Base-by-base conservation (phyloP, 768 basidiomycete genomes). In the Amanita inopinata region DNA sequence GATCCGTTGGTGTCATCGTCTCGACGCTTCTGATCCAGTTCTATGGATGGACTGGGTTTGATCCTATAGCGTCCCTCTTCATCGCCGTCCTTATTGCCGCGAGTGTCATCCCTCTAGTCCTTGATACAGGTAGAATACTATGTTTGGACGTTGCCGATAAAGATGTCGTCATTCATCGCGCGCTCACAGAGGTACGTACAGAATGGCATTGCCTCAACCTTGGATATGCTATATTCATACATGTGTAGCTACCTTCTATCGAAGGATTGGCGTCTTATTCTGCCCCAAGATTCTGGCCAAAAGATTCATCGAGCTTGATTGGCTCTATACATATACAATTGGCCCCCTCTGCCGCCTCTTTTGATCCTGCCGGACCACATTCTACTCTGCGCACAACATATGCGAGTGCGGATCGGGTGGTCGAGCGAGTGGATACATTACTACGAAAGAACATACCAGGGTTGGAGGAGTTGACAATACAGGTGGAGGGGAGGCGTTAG, bases 11-110 rank as follows among this genome's bases (percentile, higher is more conserved):
- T 12, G 96, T 99, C 12, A 99, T 99, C 56, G 75, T 97, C 40
- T 98, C 96, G 18, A 99, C 96, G 2, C 66, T 98, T 12, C 74
- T 98, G 42, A 98, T 99, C 48, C 83, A 93, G 57, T 81, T 80
- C 48, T 98, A 96, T 52, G 94, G 96, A 17, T 98, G 93, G 92
- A 97, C 94, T 9, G 92, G 92, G 14, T 99, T 97, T 58, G 96
- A 99, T 61, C 96, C 96, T 1, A 91, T 99, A 46, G 96, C 96
- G 0, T 93, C 90, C 6, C 66, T 99, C 20, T 94, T 99, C 61
- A 99, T 99, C 50, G 96, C 96, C 4, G 63, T 88, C 6, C 65
- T 99, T 50, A 99, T 99, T 52, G 89, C 90, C 15, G 93, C 89
- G 4, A 94, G 91, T 56, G 96, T 99, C 14, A 70, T 94, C 17